phyloP scores from a whole-genome alignment of 2,329 filamentous ascomycete species.

The Botrytis galanthina region DNA sequence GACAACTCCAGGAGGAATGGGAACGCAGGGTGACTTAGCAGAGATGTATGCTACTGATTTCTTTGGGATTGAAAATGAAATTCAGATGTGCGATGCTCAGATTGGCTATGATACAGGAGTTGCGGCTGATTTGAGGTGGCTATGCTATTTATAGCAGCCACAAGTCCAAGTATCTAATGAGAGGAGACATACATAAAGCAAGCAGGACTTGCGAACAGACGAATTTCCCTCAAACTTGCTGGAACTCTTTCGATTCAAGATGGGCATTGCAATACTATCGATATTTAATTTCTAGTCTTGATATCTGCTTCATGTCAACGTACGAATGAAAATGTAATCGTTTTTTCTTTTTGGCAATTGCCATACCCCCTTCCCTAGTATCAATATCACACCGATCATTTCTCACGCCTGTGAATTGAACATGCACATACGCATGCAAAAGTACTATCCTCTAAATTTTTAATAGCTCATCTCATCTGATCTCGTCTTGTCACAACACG shows the following conservation, averaged over 20 bases:
- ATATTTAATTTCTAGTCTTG: neutral
- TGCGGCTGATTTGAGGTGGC: constrained; percentile 10
- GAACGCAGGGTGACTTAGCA: neutral
- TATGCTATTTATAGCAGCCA: constrained; percentile 7
- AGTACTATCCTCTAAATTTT: neutral
- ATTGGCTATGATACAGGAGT: constrained; percentile 13
- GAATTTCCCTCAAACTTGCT: neutral
- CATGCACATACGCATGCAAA: neutral
- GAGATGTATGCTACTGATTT: constrained; percentile 8
- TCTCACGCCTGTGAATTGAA: no score
- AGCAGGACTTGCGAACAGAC: neutral
- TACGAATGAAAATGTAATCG: neutral
- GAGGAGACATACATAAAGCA: neutral
- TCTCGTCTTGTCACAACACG: neutral
- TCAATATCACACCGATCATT: no score
- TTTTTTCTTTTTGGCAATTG: no score
- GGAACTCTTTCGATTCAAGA: neutral
- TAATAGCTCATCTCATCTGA: neutral
- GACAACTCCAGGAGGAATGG: neutral
- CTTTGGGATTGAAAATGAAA: constrained; percentile 11
- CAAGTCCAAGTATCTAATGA: no score
- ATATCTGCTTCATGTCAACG: neutral
- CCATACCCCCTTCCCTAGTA: no score
- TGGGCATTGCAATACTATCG: neutral
- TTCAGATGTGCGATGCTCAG: constrained; percentile 6